Conservation (phyloP, 768 basidiomycete species). For the Lactarius vividus region DNA sequence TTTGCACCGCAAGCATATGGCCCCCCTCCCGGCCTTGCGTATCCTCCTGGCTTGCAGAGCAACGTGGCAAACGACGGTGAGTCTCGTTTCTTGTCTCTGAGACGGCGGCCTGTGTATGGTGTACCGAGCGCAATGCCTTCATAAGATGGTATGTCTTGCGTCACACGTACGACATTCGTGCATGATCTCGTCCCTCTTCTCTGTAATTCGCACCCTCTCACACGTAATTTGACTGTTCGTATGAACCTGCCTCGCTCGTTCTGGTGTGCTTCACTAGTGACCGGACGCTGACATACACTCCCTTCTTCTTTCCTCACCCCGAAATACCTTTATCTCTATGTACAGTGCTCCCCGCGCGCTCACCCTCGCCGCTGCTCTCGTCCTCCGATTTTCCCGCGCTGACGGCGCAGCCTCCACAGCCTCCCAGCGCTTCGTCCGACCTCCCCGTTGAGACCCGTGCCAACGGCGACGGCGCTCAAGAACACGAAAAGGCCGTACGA, state of each 20-base stretch:
- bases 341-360: constrained; percentile 27
- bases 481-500: constrained; percentile 48
- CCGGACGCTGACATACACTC: constrained; percentile 27
- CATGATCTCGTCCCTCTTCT: neutral
- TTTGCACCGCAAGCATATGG: constrained; percentile 34
- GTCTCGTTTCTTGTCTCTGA: constrained; percentile 2
- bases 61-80: constrained; percentile 29
- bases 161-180: constrained; percentile 9
- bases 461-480: constrained; percentile 35
- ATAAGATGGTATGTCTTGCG: constrained; percentile 8
- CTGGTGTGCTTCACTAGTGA: constrained; percentile 23
- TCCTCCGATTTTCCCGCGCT: constrained; percentile 77
- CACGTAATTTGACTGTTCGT: neutral
- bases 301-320: constrained; percentile 29
- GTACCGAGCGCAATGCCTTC: constrained; percentile 24
- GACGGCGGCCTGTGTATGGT: constrained; percentile 11
- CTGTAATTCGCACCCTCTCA: neutral
- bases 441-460: constrained; percentile 23
- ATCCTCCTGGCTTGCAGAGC: constrained; percentile 35
- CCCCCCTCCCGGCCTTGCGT: constrained; percentile 67
- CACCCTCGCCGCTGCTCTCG: constrained; percentile 49
- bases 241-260: constrained; percentile 12
- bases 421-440: constrained; percentile 34
- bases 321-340: constrained; percentile 30
- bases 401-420: constrained; percentile 38